Conservation (phyloP, 306 rosid genomes). For the Acacia melanoxylon region DNA sequence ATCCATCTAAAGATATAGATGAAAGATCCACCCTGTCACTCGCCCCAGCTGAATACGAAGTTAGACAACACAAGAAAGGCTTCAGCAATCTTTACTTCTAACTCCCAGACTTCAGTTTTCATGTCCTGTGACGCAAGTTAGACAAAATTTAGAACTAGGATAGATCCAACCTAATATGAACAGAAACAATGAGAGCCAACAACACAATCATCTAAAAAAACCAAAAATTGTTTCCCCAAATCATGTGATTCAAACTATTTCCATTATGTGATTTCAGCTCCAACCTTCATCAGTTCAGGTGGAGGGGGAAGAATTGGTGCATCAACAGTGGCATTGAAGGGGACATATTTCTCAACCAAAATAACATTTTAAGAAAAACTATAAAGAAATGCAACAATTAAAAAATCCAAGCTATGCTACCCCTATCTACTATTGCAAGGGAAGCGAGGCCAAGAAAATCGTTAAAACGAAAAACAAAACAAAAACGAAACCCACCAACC, state of each 20-base stretch:
- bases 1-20: constrained; percentile 57
- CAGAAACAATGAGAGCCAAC: constrained; percentile 37
- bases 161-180: constrained; percentile 36
- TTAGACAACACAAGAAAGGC: constrained; percentile 22
- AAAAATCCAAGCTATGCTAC: constrained; percentile 33
- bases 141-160: constrained; percentile 24
- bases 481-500: constrained; percentile 45
- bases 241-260: constrained; percentile 29
- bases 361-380: not conserved
- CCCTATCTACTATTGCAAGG: constrained; percentile 25
- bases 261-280: constrained; percentile 23
- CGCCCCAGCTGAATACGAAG: constrained; percentile 20
- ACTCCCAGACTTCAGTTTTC: constrained; percentile 41
- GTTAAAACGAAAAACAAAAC: constrained; percentile 31
- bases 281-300: constrained; percentile 22
- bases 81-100: constrained; percentile 35
- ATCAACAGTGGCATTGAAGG: constrained; percentile 52
- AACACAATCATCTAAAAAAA: not conserved
- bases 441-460: constrained; percentile 33
- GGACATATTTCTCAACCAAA: constrained; percentile 39
- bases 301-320: constrained; percentile 30
- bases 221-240: constrained; percentile 10
- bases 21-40: constrained; percentile 30
- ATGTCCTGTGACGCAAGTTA: constrained; percentile 55
- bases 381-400: constrained; percentile 20